Evolutionary conservation across 768 basidiomycete genomes (phyloP).

Genomic region (Russula foetens): DNA sequence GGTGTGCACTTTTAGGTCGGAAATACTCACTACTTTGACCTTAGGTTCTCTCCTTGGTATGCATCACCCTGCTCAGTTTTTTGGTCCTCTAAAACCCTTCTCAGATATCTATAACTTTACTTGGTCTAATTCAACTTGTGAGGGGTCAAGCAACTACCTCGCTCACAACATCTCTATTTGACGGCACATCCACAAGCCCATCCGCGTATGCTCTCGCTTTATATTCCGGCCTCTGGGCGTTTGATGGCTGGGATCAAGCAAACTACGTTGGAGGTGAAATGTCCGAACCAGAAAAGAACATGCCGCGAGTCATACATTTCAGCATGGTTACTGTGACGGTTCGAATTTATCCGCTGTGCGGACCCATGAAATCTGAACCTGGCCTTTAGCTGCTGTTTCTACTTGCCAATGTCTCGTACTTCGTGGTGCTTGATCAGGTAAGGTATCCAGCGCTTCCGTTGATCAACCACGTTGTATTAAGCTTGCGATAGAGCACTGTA

Average conservation of each 20-base stretch:
- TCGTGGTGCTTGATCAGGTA: slow-evolving; percentile 85
- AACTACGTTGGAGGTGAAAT: slow-evolving; percentile 92
- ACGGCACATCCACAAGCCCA: slow-evolving; percentile 66
- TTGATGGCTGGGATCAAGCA: slow-evolving; percentile 93
- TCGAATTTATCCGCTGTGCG: slow-evolving; percentile 23
- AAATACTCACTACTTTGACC: neutral
- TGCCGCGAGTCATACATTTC: slow-evolving; percentile 83
- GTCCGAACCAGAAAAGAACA: slow-evolving; percentile 69
- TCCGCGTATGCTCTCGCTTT: slow-evolving; percentile 88
- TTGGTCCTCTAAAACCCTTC: slow-evolving; percentile 14
- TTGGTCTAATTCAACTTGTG: slow-evolving; percentile 72
- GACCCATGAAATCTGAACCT: slow-evolving; percentile 10
- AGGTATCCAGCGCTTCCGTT: neutral
- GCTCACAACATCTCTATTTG: slow-evolving; percentile 60
- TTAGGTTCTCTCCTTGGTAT: slow-evolving; percentile 59
- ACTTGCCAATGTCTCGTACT: slow-evolving; percentile 82
- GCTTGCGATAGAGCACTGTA: slow-evolving; percentile 43
- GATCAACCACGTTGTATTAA: neutral
- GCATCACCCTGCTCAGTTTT: slow-evolving; percentile 22
- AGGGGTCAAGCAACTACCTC: slow-evolving; percentile 65
- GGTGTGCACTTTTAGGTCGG: no score
- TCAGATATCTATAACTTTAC: slow-evolving; percentile 61
- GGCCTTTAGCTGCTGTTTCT: slow-evolving; percentile 58
- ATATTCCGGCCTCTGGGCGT: slow-evolving; percentile 93
- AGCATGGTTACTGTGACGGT: slow-evolving; percentile 83